Conservation (phyloP, 2,329 filamentous ascomycete species). For the Fusarium anguioides region DNA sequence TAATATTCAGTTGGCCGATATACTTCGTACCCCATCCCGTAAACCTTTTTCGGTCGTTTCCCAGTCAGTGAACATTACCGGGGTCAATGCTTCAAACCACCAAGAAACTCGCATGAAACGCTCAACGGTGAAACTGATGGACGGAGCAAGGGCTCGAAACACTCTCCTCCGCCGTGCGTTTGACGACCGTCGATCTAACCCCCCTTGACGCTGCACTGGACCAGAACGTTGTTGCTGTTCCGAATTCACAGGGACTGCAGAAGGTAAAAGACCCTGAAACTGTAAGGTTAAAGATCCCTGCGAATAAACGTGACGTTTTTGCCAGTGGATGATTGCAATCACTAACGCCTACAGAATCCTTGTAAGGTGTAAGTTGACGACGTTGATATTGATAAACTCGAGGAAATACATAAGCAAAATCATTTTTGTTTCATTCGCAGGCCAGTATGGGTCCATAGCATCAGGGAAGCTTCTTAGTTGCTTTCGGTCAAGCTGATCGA, state of each 20-base stretch:
- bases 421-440: neutral
- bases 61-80: slow-evolving; percentile 32
- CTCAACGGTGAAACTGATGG: slow-evolving; percentile 30
- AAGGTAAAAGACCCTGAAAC: slow-evolving; percentile 22
- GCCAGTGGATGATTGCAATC: neutral
- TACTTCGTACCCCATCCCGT: no score
- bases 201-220: slow-evolving; percentile 9
- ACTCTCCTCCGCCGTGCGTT: slow-evolving; percentile 26
- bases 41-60: slow-evolving; percentile 20
- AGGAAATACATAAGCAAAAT: neutral
- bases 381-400: neutral
- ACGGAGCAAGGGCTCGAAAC: slow-evolving; percentile 32
- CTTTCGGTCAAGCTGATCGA: no score
- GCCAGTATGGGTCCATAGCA: neutral
- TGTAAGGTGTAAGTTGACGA: neutral
- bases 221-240: slow-evolving; percentile 8
- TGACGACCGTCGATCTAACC: slow-evolving; percentile 35
- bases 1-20: slow-evolving; percentile 4
- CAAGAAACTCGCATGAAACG: slow-evolving; percentile 40
- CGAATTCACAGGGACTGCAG: slow-evolving; percentile 20
- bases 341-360: neutral
- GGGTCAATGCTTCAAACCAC: slow-evolving; percentile 30
- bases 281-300: slow-evolving; percentile 1
- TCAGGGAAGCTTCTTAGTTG: neutral
- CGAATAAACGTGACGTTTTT: slow-evolving; percentile 6